These are phyloP conservation scores for Corymbia citriodora DNA, from an alignment of 441 rosid species.

Conservation along the genomic window DNA sequence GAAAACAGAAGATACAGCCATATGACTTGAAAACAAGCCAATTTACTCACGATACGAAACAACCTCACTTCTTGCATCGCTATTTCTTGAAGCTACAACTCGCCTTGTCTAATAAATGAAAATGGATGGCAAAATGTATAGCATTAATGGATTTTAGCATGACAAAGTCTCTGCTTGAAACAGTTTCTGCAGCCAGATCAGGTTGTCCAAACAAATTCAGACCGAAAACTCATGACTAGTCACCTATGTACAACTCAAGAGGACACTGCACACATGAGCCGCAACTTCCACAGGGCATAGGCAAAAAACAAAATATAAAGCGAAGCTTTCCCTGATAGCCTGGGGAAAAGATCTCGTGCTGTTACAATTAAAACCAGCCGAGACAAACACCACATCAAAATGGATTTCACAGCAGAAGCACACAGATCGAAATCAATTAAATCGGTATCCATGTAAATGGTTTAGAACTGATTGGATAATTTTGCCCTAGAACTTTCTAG, in stretches of 20 bases:
- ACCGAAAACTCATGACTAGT: too few species aligned
- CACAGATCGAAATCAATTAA: background rate
- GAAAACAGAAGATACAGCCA: too few species aligned
- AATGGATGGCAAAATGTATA: too few species aligned
- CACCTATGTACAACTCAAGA: too few species aligned
- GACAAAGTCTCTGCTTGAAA: background rate
- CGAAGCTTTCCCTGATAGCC: background rate
- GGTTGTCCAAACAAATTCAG: too few species aligned
- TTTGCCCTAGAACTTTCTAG: accelerated
- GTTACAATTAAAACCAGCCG: background rate
- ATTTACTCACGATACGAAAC: background rate
- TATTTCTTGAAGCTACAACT: background rate
- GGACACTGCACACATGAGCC: background rate
- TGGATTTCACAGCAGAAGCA: background rate
- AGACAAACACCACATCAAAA: background rate
- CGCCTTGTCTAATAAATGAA: background rate
- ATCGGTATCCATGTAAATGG: accelerated
- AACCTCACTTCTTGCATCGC: background rate
- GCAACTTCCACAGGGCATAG: background rate
- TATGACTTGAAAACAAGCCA: too few species aligned
- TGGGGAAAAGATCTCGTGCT: background rate
- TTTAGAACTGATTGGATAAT: background rate
- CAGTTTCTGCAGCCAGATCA: background rate
- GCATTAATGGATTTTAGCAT: background rate
- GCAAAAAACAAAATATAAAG: background rate